phyloP scores from a whole-genome alignment of 2,329 filamentous ascomycete species.

The Amphichorda felina region DNA sequence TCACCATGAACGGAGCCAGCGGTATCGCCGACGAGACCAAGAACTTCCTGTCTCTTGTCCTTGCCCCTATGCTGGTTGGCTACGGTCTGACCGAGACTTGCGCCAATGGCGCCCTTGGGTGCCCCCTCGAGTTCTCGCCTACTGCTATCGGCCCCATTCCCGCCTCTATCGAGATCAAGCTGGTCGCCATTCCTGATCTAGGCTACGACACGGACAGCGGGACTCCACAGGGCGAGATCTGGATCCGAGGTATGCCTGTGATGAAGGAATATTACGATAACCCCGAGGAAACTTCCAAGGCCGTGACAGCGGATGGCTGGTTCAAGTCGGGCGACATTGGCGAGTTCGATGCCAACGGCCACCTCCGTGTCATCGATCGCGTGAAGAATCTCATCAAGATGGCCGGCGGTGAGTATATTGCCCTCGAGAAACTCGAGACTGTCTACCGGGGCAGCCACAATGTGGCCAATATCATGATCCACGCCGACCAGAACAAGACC shows the following conservation, averaged over 20 bases:
- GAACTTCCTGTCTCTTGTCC: conserved; percentile 80
- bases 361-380: conserved; percentile 81
- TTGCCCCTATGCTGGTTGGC: conserved; percentile 88
- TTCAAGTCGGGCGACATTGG: conserved; percentile 96
- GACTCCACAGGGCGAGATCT: conserved; percentile 85
- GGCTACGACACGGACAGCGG: conserved; percentile 60
- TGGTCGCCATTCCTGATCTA: conserved; percentile 83
- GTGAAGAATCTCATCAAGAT: conserved; percentile 99
- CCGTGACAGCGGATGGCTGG: conserved; percentile 78
- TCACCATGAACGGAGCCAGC: conserved; percentile 90
- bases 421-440: conserved; percentile 88
- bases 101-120: conserved; percentile 71
- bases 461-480: conserved; percentile 79
- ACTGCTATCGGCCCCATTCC: conserved; percentile 68
- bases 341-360: conserved; percentile 70
- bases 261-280: conserved; percentile 74
- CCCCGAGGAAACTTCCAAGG: conserved; percentile 69
- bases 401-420: conserved; percentile 90
- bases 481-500: conserved; percentile 62
- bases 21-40: conserved; percentile 81
- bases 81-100: conserved; percentile 93
- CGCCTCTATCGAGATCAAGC: conserved; percentile 72
- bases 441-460: conserved; percentile 72
- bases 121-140: conserved; percentile 75
- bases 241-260: conserved; percentile 69